Evolutionary conservation across 805 yeast species (phyloP).

Genomic region (Wickerhamiella galacta): DNA sequence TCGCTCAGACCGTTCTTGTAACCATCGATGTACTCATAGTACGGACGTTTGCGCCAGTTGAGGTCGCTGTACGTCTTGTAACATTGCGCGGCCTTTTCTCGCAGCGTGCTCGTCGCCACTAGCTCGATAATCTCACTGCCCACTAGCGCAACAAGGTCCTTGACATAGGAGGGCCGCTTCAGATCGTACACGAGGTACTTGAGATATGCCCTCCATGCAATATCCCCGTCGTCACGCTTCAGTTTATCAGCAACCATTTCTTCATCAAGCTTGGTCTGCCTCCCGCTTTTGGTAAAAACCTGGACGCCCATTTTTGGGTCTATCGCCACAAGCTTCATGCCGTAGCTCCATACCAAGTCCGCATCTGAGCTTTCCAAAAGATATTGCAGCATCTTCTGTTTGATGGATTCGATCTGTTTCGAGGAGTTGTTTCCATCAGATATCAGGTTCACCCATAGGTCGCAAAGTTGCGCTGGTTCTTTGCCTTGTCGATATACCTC

Average conservation of each 20-base stretch:
- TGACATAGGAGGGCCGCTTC: constrained; percentile 15
- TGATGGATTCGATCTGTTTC: constrained; percentile 15
- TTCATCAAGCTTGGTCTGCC: constrained; percentile 15
- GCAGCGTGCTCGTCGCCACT: constrained; percentile 9
- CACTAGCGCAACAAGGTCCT: constrained; percentile 21
- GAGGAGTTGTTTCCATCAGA: constrained; percentile 16
- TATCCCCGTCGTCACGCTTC: constrained; percentile 20
- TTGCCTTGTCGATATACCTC: too few species aligned
- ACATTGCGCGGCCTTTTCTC: constrained; percentile 11
- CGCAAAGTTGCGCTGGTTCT: constrained; percentile 11
- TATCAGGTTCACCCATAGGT: constrained; percentile 18
- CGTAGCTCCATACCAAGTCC: constrained; percentile 24
- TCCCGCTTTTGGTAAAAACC: constrained; percentile 18
- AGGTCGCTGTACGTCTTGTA: constrained; percentile 16
- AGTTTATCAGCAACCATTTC: constrained; percentile 18
- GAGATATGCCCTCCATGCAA: constrained; percentile 23
- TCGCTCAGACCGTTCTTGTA: background rate
- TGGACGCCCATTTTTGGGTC: constrained; percentile 20
- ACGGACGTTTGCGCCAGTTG: constrained; percentile 20
- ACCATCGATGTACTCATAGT: too few species aligned
- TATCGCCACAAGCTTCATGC: constrained; percentile 21
- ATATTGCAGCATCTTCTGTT: constrained; percentile 15
- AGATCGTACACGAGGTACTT: constrained; percentile 19
- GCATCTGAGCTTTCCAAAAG: constrained; percentile 14
- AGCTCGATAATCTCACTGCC: constrained; percentile 20